Evolutionary conservation across 2,329 filamentous ascomycete genomes (phyloP).

Genomic region (Xylariomycetidae sp.): DNA sequence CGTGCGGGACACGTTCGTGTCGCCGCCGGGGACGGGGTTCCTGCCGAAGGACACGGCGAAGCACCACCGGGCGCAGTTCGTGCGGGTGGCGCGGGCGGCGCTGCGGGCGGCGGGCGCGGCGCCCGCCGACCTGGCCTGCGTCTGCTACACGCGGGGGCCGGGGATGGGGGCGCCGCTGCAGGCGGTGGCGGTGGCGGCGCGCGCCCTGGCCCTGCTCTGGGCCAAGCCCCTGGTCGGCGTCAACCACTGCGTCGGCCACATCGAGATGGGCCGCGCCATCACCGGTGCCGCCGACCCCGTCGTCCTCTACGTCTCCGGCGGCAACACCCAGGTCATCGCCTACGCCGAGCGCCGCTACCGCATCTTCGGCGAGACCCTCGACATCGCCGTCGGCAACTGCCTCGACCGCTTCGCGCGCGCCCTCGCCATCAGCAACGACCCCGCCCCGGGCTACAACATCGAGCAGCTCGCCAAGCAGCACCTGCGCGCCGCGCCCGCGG

Average conservation of each 20-base stretch:
- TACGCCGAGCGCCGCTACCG: slow-evolving; percentile 92
- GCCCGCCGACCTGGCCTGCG: slow-evolving; percentile 70
- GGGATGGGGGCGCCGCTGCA: slow-evolving; percentile 95
- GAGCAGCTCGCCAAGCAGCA: slow-evolving; percentile 81
- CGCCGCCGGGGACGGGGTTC: slow-evolving; percentile 89
- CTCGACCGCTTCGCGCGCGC: slow-evolving; percentile 93
- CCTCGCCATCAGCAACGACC: slow-evolving; percentile 87
- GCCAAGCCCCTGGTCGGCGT: slow-evolving; percentile 83
- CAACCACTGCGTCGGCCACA: slow-evolving; percentile 97
- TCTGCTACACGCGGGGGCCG: slow-evolving; percentile 93
- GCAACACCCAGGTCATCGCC: slow-evolving; percentile 96
- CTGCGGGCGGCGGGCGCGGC: slow-evolving; percentile 61
- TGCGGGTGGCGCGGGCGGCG: slow-evolving; percentile 71
- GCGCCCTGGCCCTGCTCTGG: slow-evolving; percentile 80
- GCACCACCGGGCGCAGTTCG: slow-evolving; percentile 85
- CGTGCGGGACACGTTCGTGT: slow-evolving; percentile 86
- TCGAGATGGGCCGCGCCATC: slow-evolving; percentile 95
- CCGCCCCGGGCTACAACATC: slow-evolving; percentile 95
- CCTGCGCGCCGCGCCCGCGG: slow-evolving; percentile 25
- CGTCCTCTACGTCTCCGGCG: slow-evolving; percentile 90
- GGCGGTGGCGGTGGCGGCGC: slow-evolving; percentile 76
- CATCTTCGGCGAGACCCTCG: slow-evolving; percentile 95
- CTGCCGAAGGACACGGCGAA: slow-evolving; percentile 92
- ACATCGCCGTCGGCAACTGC: slow-evolving; percentile 97
- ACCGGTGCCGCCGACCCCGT: slow-evolving; percentile 88